Base-by-base conservation (phyloP, 192 early-diverging fungal species). In the Linnemannia schmuckeri region DNA sequence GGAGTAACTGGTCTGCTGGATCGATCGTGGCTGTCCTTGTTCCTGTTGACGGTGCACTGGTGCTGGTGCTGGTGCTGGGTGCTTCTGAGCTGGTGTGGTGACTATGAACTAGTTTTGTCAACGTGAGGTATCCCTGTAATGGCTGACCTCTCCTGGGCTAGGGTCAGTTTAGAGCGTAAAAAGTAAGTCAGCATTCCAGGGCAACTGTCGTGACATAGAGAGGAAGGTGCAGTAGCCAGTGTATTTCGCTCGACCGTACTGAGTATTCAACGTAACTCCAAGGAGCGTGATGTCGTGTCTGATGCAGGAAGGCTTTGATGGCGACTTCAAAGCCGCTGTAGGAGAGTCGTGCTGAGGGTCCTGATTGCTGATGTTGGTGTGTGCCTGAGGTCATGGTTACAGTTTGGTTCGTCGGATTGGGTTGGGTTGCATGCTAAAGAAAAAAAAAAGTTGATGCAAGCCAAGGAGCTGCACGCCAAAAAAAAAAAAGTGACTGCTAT, bases 291-390 rank as follows among this genome's bases (percentile, higher is more conserved):
- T 54, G 69, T 27, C 73, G 15, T 38, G 70, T 41, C n/a, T 80
- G 83, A 24, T 46, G 55, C 4, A 79, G 75, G 37, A 86, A 86
- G 33, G 83, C 78, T 27, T 74, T 76, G 54, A 86, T 86, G 79
- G 83, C 79, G 6, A 74, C 35, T 22, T 86, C 75, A 80, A 86
- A 86, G 79, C 81, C 75, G 22, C 38, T 24, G 57, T 77, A 80
- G 3, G 79, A 81, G 9, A 86, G 70, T 24, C 83, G 63, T 42
- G 83, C 83, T n/a, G 78, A 77, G 15, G 70, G 78, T 22, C 47
- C 1, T 6, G 38, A 12, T 37, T 8, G 13, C 18, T 40, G 24
- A 10, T 63, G 41, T 70, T 44, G 20, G 6, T 42, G 63, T 72
- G 70, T 42, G 24, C 54, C 77, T 46, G 44, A 47, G 46, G 76